Base-by-base conservation (phyloP, 164 flowering plant species). In the Aristolochia fimbriata region DNA sequence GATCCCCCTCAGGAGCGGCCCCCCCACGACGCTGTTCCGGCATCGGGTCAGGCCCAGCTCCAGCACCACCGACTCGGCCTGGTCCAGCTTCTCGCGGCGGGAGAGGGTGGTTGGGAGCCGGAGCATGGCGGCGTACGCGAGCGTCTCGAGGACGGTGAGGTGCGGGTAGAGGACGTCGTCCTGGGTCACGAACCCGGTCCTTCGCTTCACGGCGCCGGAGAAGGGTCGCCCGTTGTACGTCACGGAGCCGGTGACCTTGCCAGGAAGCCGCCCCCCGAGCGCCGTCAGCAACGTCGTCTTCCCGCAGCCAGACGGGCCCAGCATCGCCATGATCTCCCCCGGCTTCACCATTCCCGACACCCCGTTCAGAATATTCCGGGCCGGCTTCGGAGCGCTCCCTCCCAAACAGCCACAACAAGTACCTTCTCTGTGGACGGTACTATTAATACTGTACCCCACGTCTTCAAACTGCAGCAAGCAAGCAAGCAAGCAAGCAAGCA, bases 391-490 rank as follows among this genome's bases (percentile, higher is more conserved):
- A 25, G 62, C 73, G 15, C 75, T 15, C 75, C 47, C n/a, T 65
- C 25, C 12, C 21, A 43, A 47, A 15, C 51, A 27, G 54, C 33
- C 2, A 4, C 64, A 78, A 20, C 76, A 76, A 22, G 62, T 41
- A 10, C 65, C 63, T 15, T 60, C 65, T 0, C 27, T 23, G 33
- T 50, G 47, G 8, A 15, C 45, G 50, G 71, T 30, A 41, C 66
- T 72, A n/a, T n/a, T n/a, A 7, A 90, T 72, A n/a, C 61, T 63
- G 55, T 84, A 87, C 0, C 68, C 70, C 15, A 85, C 86, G 46
- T 85, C 93, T 64, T 84, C 95, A 66, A 91, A 91, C 97, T 91
- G 84, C n/a, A n/a, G n/a, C n/a, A n/a, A n/a, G n/a, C n/a, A n/a
- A n/a, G n/a, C n/a, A n/a, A n/a, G n/a, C n/a, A n/a, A n/a, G n/a